A percentile compares a stretch with the other conserved stretches of the same genome.
These are phyloP conservation scores for Globisporangium camurandrum DNA, from an alignment of 352 stramenopile genomes.

Conservation along the genomic window DNA sequence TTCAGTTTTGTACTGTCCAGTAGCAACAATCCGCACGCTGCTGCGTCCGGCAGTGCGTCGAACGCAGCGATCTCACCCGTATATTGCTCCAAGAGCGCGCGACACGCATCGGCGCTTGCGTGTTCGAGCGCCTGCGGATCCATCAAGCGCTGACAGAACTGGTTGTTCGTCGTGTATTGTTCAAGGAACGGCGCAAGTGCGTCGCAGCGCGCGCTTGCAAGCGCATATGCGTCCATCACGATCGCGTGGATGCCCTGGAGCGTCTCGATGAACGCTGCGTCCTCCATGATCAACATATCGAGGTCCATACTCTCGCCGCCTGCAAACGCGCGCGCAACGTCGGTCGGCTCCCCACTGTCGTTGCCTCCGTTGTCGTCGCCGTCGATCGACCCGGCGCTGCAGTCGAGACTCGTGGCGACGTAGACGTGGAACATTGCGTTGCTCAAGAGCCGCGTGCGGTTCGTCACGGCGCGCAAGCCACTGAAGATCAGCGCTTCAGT, in stretches of 20 bases:
- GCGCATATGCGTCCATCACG: constrained; percentile 43
- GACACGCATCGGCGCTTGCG: constrained; percentile 50
- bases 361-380: constrained; percentile 20
- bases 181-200: constrained; percentile 66
- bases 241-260: constrained; percentile 44
- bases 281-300: constrained; percentile 78
- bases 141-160: constrained; percentile 36
- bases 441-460: constrained; percentile 46
- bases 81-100: constrained; percentile 56
- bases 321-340: too few relatives aligned
- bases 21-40: constrained; percentile 43
- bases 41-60: constrained; percentile 36
- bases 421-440: constrained; percentile 65
- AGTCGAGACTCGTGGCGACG: constrained; percentile 45
- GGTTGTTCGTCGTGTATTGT: constrained; percentile 67
- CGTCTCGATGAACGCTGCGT: constrained; percentile 45
- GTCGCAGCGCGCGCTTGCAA: constrained; percentile 39
- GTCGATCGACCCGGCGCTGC: constrained; percentile 24
- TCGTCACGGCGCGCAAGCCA: constrained; percentile 58
- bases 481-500: constrained; percentile 64
- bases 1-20: constrained; percentile 57
- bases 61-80: constrained; percentile 44
- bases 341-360: too few relatives aligned
- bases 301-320: constrained; percentile 61
- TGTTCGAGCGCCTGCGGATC: constrained; percentile 18